These are phyloP conservation scores for Botrytis porri DNA, from an alignment of 2,329 filamentous ascomycete species.

Conservation along the genomic window DNA sequence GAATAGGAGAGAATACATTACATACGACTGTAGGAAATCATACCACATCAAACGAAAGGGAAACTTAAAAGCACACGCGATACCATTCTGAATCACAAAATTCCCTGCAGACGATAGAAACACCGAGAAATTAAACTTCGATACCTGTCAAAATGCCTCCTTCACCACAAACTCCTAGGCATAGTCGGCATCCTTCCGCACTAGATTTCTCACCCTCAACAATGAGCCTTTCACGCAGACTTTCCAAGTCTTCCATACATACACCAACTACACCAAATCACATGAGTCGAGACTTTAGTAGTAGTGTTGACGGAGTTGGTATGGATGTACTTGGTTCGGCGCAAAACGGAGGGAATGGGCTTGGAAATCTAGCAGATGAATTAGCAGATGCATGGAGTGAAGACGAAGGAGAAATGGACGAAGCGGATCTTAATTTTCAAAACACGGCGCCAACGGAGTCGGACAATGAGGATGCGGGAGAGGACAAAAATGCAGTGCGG, in stretches of 20 bases:
- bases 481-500: conserved; percentile 36
- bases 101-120: neutral
- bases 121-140: conserved; percentile 20
- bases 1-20: conserved; percentile 14
- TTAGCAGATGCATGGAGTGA: conserved; percentile 70
- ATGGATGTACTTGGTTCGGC: conserved; percentile 39
- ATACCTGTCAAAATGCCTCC: conserved; percentile 42
- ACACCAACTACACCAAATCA: conserved; percentile 33
- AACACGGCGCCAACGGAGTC: neutral
- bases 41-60: neutral
- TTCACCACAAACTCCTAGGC: conserved; percentile 54
- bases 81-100: neutral
- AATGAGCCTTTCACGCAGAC: conserved; percentile 28
- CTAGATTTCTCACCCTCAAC: conserved; percentile 45
- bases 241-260: conserved; percentile 36
- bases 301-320: conserved; percentile 7
- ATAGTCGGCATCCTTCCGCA: conserved; percentile 57
- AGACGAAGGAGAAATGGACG: conserved; percentile 57
- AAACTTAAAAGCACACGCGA: neutral
- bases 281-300: conserved; percentile 12
- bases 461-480: conserved; percentile 22
- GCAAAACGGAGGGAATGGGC: conserved; percentile 48
- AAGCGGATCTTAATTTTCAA: conserved; percentile 44
- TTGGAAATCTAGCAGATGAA: conserved; percentile 79
- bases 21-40: neutral